These are phyloP conservation scores for Lanzia echinophila DNA, from an alignment of 2,329 filamentous ascomycete genomes.

Conservation along the genomic window DNA sequence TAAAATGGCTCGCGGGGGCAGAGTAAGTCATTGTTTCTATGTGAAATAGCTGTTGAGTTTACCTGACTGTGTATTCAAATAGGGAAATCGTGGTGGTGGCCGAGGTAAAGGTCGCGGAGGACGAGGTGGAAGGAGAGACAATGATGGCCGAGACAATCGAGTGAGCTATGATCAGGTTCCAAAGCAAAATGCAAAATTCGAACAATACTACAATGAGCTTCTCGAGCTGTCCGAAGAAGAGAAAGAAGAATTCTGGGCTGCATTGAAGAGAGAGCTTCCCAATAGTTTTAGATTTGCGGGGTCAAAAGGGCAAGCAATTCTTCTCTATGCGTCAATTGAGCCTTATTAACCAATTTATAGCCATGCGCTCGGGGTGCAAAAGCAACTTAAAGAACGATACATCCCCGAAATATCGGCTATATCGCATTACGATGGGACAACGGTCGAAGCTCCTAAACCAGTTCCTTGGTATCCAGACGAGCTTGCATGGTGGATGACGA, in stretches of 20 bases:
- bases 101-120: constrained; percentile 20
- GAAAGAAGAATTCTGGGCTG: constrained; percentile 74
- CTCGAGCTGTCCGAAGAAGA: constrained; percentile 73
- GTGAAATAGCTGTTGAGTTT: background rate
- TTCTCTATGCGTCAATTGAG: background rate
- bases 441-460: constrained; percentile 73
- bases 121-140: constrained; percentile 19
- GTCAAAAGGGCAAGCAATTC: constrained; percentile 66
- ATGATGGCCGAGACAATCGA: constrained; percentile 36
- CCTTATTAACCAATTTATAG: constrained; percentile 36
- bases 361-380: constrained; percentile 87
- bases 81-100: constrained; percentile 17
- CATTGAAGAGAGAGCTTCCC: constrained; percentile 76
- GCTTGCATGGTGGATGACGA: constrained; percentile 97
- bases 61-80: background rate
- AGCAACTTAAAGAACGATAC: constrained; percentile 80
- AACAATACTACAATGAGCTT: constrained; percentile 78
- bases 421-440: constrained; percentile 71
- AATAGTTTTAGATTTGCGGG: constrained; percentile 98
- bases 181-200: constrained; percentile 78
- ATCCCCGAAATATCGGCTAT: constrained; percentile 86
- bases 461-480: constrained; percentile 92
- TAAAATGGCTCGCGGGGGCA: constrained; percentile 28
- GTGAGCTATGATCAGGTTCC: constrained; percentile 49
- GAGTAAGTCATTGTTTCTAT: constrained; percentile 19